Base-by-base conservation (phyloP, 2,329 filamentous ascomycete species). In the Zymoseptoria brevis region DNA sequence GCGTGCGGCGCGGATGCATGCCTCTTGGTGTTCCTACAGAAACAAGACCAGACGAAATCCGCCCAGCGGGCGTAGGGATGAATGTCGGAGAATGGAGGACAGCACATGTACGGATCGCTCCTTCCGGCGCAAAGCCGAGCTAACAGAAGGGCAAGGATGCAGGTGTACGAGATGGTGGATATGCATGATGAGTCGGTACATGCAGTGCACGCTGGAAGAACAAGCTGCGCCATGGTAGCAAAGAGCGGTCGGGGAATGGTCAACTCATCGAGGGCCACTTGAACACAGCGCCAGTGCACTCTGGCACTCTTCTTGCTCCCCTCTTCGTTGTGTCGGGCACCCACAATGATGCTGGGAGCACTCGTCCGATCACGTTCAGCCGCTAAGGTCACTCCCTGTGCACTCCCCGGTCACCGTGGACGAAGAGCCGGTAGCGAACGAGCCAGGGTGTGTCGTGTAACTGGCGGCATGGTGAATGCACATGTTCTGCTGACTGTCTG, bases 391-490 rank as follows among this genome's bases (percentile, higher is more conserved):
- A 45, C 35, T 45, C 35, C 35, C 35, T 45, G 35, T 45, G 35
- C 11, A 16, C 35, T 45, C 35, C 35, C 35, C 35, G 35, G 35
- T 45, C 35, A 45, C 45, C 55, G 60, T 58, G 54, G 55, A 64
- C 59, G 62, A 53, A 26, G 59, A 58, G 56, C 57, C 59, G 64
- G 64, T 66, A 66, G 62, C 64, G 64, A 64, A 57, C 53, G 51
- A 16, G 59, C 60, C 58, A 59, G 62, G 64, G 59, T 62, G 35
- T 16, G 35, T 45, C 19, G 56, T 48, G 51, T 55, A 56, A 13
- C 13, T 16, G 35, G 35, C 16, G 35, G 16, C 35, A 41, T 41
- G 35, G 35, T 41, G 16, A 41, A 41, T 13, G 35, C 35, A 45
- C 35, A n/a, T 45, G 35, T 45, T 24, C 13, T 16, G 13, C 35